Percentiles rank a stretch among this genome's conserved stretches.
These are phyloP conservation scores for Neofusicoccum kwambonambiense DNA, from an alignment of 2,329 filamentous ascomycete species.

Conservation along the genomic window DNA sequence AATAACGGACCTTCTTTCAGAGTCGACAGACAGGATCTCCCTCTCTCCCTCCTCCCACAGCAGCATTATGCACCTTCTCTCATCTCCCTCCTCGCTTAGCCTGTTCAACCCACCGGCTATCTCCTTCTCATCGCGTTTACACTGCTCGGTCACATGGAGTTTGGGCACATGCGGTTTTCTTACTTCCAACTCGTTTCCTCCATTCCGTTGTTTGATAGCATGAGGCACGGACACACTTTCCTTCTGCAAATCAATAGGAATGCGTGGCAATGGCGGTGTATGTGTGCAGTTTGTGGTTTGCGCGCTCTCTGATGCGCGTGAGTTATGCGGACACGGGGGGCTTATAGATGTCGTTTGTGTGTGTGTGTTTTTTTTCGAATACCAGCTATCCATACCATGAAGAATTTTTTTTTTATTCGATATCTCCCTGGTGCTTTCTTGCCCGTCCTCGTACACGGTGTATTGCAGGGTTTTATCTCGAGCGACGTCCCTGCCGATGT, in stretches of 20 bases:
- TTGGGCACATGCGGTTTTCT: slow-evolving; percentile 1
- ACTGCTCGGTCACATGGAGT: slow-evolving; percentile 9
- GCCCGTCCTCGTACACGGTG: too few species aligned
- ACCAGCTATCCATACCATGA: slow-evolving; percentile 5
- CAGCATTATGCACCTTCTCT: background rate
- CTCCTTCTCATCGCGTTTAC: background rate
- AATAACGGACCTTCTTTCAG: slow-evolving; percentile 18
- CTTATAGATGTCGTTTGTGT: background rate
- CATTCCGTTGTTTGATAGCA: background rate
- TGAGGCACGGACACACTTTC: background rate
- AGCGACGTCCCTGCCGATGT: too few species aligned
- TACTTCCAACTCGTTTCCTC: background rate
- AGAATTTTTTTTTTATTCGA: background rate
- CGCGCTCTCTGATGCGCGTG: background rate
- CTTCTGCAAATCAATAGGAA: too few species aligned
- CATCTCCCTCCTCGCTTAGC: background rate
- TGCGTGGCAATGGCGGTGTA: background rate
- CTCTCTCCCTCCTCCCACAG: background rate
- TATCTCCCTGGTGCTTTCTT: too few species aligned
- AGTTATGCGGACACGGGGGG: background rate
- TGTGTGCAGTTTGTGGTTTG: background rate
- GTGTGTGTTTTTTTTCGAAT: background rate
- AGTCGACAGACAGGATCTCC: background rate
- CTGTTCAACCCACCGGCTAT: background rate
- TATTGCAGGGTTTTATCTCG: too few species aligned